Evolutionary conservation across 805 yeast species (phyloP).

Genomic region (Hanseniaspora hatyaiensis): DNA sequence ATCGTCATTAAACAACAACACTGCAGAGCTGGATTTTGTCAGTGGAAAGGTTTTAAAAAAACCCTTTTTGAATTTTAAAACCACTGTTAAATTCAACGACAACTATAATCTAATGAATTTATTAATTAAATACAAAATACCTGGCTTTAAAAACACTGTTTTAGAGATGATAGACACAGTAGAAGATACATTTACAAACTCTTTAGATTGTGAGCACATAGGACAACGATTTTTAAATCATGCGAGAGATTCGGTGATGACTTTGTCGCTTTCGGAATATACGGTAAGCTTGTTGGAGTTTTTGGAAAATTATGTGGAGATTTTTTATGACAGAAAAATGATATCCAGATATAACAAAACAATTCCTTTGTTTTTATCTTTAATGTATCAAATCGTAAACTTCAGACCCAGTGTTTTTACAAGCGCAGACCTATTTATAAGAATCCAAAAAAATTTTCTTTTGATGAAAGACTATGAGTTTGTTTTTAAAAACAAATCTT

Average conservation of each 20-base stretch:
- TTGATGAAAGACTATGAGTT: constrained; percentile 12
- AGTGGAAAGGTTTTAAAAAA: too few species aligned
- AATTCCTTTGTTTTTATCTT: constrained; percentile 49
- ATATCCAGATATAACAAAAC: not conserved
- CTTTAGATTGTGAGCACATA: not conserved
- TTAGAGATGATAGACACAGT: not conserved
- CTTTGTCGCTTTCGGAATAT: constrained; percentile 3
- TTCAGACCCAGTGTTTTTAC: constrained; percentile 56
- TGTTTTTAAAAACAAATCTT: constrained; percentile 8
- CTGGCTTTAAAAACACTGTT: constrained; percentile 5
- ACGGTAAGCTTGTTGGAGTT: constrained; percentile 4
- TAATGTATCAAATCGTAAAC: constrained; percentile 43
- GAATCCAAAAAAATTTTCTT: constrained; percentile 18
- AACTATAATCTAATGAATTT: constrained; percentile 4
- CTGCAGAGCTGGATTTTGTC: too few species aligned
- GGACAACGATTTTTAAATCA: not conserved
- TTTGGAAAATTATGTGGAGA: constrained; percentile 23
- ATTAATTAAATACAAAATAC: constrained; percentile 7
- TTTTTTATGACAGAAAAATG: not conserved
- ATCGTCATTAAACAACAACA: not conserved
- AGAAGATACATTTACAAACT: not conserved
- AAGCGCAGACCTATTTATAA: constrained; percentile 28
- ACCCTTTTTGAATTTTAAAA: constrained; percentile 6
- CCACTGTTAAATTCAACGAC: constrained; percentile 14
- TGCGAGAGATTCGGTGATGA: constrained; percentile 4